Percentiles rank a stretch among this genome's conserved stretches.
Conservation (phyloP, 352 stramenopile genomes). For the Phytophthora litchii region DNA sequence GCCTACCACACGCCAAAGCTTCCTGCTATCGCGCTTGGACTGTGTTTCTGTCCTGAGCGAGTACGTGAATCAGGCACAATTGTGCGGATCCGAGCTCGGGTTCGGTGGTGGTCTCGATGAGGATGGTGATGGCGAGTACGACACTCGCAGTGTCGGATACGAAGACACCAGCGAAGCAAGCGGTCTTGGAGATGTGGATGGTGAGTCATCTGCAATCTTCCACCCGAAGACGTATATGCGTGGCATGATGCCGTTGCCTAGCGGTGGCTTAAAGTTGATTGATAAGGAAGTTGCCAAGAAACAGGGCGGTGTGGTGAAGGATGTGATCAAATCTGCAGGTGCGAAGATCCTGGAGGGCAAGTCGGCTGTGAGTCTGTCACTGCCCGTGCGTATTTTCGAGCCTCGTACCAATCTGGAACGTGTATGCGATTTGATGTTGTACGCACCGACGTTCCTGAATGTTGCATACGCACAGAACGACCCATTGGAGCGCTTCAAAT, state of each 20-base stretch:
- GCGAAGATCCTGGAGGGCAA: conserved; percentile 75
- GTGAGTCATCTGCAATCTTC: conserved; percentile 47
- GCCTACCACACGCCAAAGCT: conserved; percentile 45
- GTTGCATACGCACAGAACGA: conserved; percentile 62
- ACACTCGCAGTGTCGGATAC: conserved; percentile 36
- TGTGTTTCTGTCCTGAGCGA: conserved; percentile 67
- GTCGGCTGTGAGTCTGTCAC: conserved; percentile 79
- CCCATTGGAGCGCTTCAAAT: conserved; percentile 78
- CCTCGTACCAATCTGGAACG: conserved; percentile 83
- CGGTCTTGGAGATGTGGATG: conserved; percentile 38
- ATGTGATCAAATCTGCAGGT: conserved; percentile 81
- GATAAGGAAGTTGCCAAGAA: conserved; percentile 89
- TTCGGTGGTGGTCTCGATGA: conserved; percentile 54
- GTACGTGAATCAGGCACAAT: conserved; percentile 66
- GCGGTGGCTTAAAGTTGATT: conserved; percentile 77
- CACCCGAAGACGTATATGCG: conserved; percentile 84
- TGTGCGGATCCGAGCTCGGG: conserved; percentile 54
- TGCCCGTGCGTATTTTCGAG: conserved; percentile 88
- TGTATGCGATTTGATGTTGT: conserved; percentile 82
- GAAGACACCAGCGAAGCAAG: conserved; percentile 46
- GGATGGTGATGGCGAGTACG: conserved; percentile 42
- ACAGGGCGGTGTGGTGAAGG: conserved; percentile 83
- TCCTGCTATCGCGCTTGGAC: conserved; percentile 65
- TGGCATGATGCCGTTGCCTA: conserved; percentile 75
- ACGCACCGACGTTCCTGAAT: conserved; percentile 79